Conservation (phyloP, 306 rosid species). For the Vigna hirtella region DNA sequence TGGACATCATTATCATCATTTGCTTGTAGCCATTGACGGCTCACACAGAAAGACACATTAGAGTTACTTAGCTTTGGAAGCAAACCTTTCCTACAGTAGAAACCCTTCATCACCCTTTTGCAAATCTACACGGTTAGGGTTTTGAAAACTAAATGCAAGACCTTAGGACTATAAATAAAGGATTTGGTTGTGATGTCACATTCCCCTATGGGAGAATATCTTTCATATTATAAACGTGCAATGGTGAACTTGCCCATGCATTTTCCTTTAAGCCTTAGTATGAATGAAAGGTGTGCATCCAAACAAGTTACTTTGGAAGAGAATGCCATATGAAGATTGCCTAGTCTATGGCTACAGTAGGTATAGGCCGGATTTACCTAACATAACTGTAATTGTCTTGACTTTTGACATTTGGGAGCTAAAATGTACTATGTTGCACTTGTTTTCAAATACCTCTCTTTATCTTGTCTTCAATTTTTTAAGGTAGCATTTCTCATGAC, state of each 20-base stretch:
- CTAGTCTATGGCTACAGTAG: slow-evolving; percentile 33
- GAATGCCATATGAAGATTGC: slow-evolving; percentile 17
- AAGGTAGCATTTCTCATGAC: slow-evolving; percentile 32
- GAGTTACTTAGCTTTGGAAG: slow-evolving; percentile 29
- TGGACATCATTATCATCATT: slow-evolving; percentile 36
- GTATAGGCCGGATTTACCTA: slow-evolving; percentile 48
- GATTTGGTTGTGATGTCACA: slow-evolving; percentile 42
- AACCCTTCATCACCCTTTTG: slow-evolving; percentile 19
- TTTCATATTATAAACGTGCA: slow-evolving; percentile 55
- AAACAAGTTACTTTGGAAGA: slow-evolving; percentile 8
- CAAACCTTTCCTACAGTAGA: slow-evolving; percentile 29
- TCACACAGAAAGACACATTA: slow-evolving; percentile 34
- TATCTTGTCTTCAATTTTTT: slow-evolving; percentile 33
- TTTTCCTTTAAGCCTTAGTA: slow-evolving; percentile 39
- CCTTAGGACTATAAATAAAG: slow-evolving; percentile 9
- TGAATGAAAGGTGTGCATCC: slow-evolving; percentile 34
- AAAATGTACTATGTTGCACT: slow-evolving; percentile 24
- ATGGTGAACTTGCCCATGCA: slow-evolving; percentile 52
- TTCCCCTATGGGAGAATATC: neutral
- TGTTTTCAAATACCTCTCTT: neutral
- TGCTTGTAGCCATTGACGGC: slow-evolving; percentile 30
- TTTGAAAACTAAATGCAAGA: slow-evolving; percentile 29
- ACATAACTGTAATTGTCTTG: slow-evolving; percentile 43
- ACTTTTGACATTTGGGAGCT: slow-evolving; percentile 42
- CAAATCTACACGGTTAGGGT: slow-evolving; percentile 17